A percentile compares a stretch with the other conserved stretches of the same genome.
Evolutionary conservation across 805 yeast species (phyloP).

Genomic region (Dipodascopsis tothii): DNA sequence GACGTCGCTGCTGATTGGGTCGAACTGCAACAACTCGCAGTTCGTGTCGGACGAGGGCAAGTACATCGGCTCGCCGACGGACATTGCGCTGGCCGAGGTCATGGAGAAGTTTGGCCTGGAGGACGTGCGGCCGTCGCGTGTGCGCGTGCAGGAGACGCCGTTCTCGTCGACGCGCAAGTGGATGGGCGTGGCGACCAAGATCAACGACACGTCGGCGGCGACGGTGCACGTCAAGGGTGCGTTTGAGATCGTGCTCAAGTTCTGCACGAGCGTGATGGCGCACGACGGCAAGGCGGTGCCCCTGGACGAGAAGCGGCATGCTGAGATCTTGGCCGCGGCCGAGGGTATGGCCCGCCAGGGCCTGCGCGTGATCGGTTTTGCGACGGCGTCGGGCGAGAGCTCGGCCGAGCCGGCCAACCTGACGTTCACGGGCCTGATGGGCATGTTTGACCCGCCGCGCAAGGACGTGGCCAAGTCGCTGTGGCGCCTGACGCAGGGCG

Average conservation of each 20-base stretch:
- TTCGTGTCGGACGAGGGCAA: constrained; percentile 13
- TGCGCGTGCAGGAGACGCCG: constrained; percentile 67
- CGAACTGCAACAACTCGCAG: constrained; percentile 31
- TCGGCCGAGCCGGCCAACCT: constrained; percentile 45
- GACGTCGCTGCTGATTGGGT: constrained; percentile 68
- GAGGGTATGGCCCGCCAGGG: constrained; percentile 70
- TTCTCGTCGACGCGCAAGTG: constrained; percentile 78
- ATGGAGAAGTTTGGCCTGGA: constrained; percentile 61
- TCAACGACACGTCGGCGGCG: constrained; percentile 7
- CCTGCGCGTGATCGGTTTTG: constrained; percentile 76
- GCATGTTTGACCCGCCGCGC: constrained; percentile 98
- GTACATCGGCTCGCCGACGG: constrained; percentile 78
- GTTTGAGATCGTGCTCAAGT: constrained; percentile 58
- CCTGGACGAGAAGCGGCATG: constrained; percentile 45
- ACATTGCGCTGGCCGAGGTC: constrained; percentile 78
- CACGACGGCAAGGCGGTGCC: constrained; percentile 54
- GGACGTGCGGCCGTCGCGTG: constrained; percentile 56
- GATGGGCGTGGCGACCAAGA: constrained; percentile 66
- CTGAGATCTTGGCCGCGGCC: constrained; percentile 50
- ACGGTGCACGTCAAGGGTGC: constrained; percentile 82
- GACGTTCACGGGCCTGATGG: constrained; percentile 76
- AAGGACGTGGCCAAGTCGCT: constrained; percentile 73
- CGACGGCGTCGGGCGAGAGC: constrained; percentile 38
- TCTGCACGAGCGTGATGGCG: constrained; percentile 53
- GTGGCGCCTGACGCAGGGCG: constrained; percentile 72